Conservation (phyloP, 768 basidiomycete genomes). For the Naganishia kalamii region DNA sequence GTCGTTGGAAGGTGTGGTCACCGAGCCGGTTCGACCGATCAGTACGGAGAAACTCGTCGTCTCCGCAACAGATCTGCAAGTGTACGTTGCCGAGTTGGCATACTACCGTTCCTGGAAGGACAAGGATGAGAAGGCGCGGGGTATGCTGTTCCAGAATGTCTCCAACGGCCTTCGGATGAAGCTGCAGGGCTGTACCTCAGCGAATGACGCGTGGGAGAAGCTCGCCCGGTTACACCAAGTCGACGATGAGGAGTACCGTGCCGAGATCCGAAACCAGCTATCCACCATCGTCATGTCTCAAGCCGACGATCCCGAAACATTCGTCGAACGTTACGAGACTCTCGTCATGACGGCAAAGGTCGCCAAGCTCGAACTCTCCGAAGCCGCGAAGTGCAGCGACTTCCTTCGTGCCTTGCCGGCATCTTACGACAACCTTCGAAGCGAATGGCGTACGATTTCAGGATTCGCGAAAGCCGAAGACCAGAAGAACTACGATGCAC, state of each 20-base stretch:
- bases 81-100: constrained; percentile 1
- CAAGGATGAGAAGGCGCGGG: constrained; percentile 20
- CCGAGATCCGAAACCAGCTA: constrained; percentile 16
- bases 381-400: constrained; percentile 13
- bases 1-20: neutral
- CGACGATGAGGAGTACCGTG: constrained; percentile 13
- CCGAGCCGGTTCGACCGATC: constrained; percentile 2
- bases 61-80: neutral
- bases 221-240: neutral
- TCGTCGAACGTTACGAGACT: constrained; percentile 11
- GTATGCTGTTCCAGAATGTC: neutral
- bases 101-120: constrained; percentile 13
- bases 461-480: constrained; percentile 6
- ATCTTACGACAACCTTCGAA: constrained; percentile 6
- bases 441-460: constrained; percentile 3
- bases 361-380: neutral
- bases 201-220: constrained; percentile 16
- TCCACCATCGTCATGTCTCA: neutral
- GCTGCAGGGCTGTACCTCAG: neutral
- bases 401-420: constrained; percentile 14
- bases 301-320: constrained; percentile 10
- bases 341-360: constrained; percentile 6
- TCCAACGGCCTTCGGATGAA: constrained; percentile 15
- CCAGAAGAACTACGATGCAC: neutral
- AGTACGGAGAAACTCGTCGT: neutral